Evolutionary conservation across 352 stramenopile genomes (phyloP), one percentile per base, ranked within the genome.

Genomic region (Saprolegnia diclina): DNA sequence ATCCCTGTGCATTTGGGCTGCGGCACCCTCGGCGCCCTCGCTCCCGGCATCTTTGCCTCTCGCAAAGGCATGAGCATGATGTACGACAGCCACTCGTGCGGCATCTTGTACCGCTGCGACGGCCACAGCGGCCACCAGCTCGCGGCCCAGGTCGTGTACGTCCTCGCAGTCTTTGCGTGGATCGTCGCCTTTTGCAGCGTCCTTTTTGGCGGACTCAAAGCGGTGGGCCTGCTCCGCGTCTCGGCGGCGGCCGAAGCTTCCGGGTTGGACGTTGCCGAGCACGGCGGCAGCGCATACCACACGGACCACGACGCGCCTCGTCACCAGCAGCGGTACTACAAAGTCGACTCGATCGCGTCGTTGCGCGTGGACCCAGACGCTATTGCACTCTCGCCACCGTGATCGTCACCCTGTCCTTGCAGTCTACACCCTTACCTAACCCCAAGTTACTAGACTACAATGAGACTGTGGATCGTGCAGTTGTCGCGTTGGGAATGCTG

Each of bases 1-100:
- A 75, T 93, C 38, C 80, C 86, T 56, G 86, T 94, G 21, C 86
- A 94, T 70, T 79, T 90, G 55, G 79, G 74, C 32, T 90, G 81
- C 72, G 87, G 87, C 56, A 78, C 84, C 13, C 92, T 83, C 77
- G 85, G 87, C 71, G 74, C 76, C 24, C 70, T 95, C 62, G 79
- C 83, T 18, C 72, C 79, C 55, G 87, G 82, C 56, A 67, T 92
- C 26, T 92, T 95, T 64, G 79, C 82, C 32, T 76, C 79, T n/a
- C 80, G 79, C 21, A 61, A 44, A 7, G 56, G 53, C 21, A 68
- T 73, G 29, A 66, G 78, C 32, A 40, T 55, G 64, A 62, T 69
- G 0, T 69, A 69, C 53, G 84, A 50, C 24, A 35, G 52, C 21
- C 14, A 75, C 67, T 13, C 56, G 63, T 52, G 44, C 75, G 79